Conservation (phyloP, 345 rosid species). For the Lepidium didymum region DNA sequence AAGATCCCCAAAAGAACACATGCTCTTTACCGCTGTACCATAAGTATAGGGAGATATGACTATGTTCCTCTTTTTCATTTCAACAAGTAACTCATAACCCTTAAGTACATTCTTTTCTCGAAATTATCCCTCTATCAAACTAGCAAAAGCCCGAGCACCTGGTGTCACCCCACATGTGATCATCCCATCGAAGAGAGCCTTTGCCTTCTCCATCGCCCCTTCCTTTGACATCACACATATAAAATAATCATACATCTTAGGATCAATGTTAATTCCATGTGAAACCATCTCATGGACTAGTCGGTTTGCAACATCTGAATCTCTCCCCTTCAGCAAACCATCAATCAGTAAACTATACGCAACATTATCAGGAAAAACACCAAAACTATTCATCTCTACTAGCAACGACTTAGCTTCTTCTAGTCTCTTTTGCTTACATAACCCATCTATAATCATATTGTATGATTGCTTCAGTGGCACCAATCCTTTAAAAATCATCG, state of each 20-base stretch:
- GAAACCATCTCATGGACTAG: slow-evolving; percentile 56
- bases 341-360: slow-evolving; percentile 47
- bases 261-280: slow-evolving; percentile 33
- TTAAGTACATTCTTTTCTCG: slow-evolving; percentile 30
- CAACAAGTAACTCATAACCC: slow-evolving; percentile 40
- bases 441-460: slow-evolving; percentile 41
- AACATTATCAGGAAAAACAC: slow-evolving; percentile 41
- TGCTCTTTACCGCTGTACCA: slow-evolving; percentile 44
- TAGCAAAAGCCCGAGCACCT: slow-evolving; percentile 48
- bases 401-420: slow-evolving; percentile 49
- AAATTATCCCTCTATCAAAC: slow-evolving; percentile 55
- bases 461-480: slow-evolving; percentile 37
- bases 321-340: slow-evolving; percentile 57
- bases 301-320: slow-evolving; percentile 41
- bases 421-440: slow-evolving; percentile 47
- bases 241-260: slow-evolving; percentile 44
- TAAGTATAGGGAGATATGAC: slow-evolving; percentile 39
- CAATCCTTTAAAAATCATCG: slow-evolving; percentile 47
- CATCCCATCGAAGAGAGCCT: slow-evolving; percentile 60
- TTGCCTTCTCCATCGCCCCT: slow-evolving; percentile 63
- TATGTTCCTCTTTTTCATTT: slow-evolving; percentile 58
- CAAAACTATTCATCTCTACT: slow-evolving; percentile 45
- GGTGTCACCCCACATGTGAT: slow-evolving; percentile 40
- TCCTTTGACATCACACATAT: slow-evolving; percentile 45
- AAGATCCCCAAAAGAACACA: slow-evolving; percentile 51